Base-by-base conservation (phyloP, 768 basidiomycete species). In the Leccinellum luteum region DNA sequence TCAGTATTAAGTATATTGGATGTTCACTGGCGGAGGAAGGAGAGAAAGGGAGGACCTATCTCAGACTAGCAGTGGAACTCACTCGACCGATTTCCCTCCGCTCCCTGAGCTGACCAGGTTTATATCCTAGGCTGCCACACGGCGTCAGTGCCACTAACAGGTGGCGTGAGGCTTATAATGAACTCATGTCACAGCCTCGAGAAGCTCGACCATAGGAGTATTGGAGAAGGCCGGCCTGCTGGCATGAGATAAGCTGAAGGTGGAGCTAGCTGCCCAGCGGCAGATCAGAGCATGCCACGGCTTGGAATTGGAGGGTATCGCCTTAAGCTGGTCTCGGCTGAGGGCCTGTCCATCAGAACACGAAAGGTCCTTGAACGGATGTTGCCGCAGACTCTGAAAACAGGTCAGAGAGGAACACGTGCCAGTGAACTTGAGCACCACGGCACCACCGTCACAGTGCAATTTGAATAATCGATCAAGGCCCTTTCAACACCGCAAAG, bases 101-200 rank as follows among this genome's bases (percentile, higher is more conserved):
- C 41, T 28, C 23, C 47, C 30, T 51, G 53, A 55, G 41, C 44
- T 10, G 48, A 19, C 44, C 32, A 43, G 52, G 55, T 43, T 61
- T 67, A 57, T 67, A 69, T 67, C 57, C 64, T 41, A 49, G 23
- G 14, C 58, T 68, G 66, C 66, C 66, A 59, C 66, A 67, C 61
- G 61, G 50, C 23, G 54, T 66, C 64, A 63, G 63, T 50, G 66
- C 66, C 66, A 68, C 59, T 66, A 50, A 57, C 66, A 67, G 67
- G 66, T 64, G 66, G 66, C 61, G 13, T 57, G 32, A 38, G 35
- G 35, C 17, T 57, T 7, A 6, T 44, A 44, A 59, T 59, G 52
- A 63, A 34, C 49, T 38, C 48, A 49, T 43, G 28, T 43, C 66
- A 67, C 66, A 66, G 66, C 66, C 66, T 61, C 59, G 19, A 67